Conservation (phyloP, 768 basidiomycete species). For the Phaeotremella skinneri region DNA sequence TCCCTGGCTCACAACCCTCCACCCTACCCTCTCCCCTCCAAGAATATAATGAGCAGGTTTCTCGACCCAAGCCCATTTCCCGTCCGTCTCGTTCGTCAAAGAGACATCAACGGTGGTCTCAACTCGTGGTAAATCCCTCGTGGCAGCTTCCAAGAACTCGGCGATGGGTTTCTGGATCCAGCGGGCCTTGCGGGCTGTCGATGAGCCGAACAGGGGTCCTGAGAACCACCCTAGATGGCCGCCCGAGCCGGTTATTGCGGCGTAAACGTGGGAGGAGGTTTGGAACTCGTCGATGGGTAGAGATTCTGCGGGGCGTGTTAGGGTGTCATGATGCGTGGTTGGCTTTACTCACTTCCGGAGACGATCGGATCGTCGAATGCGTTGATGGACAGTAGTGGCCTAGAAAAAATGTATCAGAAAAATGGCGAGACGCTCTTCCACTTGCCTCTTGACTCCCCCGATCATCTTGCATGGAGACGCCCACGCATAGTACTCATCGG, state of each 20-base stretch:
- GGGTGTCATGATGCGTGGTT: not conserved
- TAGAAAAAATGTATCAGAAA: constrained; percentile 10
- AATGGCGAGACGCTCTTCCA: not conserved
- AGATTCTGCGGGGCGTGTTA: constrained; percentile 13
- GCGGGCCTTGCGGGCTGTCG: constrained; percentile 26
- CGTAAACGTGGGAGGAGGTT: constrained; percentile 42
- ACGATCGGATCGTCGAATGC: constrained; percentile 53
- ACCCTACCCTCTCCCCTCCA: constrained; percentile 25
- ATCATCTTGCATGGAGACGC: constrained; percentile 45
- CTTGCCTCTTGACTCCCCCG: constrained; percentile 40
- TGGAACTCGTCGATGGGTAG: constrained; percentile 43
- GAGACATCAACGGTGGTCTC: constrained; percentile 8
- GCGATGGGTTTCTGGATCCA: constrained; percentile 45
- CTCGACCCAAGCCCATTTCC: constrained; percentile 32
- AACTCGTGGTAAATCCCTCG: constrained; percentile 22
- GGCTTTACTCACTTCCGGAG: constrained; percentile 37
- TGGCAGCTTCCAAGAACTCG: constrained; percentile 39
- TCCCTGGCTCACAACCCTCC: constrained; percentile 38
- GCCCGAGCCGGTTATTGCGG: constrained; percentile 46
- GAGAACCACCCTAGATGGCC: constrained; percentile 53
- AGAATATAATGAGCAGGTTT: constrained; percentile 18
- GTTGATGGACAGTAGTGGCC: constrained; percentile 49
- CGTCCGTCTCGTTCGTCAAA: not conserved
- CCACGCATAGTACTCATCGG: constrained; percentile 50
- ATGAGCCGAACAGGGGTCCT: constrained; percentile 31